Evolutionary conservation across 2,329 filamentous ascomycete species (phyloP).

Genomic region (Verticillium klebahnii): DNA sequence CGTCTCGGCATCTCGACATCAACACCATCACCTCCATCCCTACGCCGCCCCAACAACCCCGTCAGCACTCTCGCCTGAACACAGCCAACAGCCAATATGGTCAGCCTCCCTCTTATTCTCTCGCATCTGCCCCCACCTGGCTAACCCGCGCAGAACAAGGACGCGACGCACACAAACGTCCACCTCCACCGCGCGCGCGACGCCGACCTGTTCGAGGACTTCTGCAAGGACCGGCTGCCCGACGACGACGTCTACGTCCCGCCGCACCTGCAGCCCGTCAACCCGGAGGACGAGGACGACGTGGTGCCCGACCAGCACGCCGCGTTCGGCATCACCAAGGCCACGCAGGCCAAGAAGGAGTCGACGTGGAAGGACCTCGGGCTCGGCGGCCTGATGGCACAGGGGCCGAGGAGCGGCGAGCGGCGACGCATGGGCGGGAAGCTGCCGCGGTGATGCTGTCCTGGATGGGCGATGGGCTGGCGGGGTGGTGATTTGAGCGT

Average conservation of each 20-base stretch:
- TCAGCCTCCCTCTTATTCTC: neutral
- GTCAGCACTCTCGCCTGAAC: neutral
- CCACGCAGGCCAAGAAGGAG: conserved; percentile 67
- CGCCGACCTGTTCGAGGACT: conserved; percentile 74
- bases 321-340: conserved; percentile 79
- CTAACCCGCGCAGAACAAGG: conserved; percentile 53
- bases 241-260: conserved; percentile 80
- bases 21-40: neutral
- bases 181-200: conserved; percentile 69
- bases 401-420: conserved; percentile 40
- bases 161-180: conserved; percentile 69
- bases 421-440: conserved; percentile 15
- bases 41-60: neutral
- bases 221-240: conserved; percentile 66
- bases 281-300: conserved; percentile 85
- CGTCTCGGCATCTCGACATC: neutral
- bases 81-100: neutral
- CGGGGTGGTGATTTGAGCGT: neutral
- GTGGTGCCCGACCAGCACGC: conserved; percentile 85
- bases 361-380: conserved; percentile 77
- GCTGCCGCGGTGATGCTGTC: conserved; percentile 9
- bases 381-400: conserved; percentile 64
- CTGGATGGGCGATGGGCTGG: neutral
- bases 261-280: conserved; percentile 72
- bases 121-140: neutral